Evolutionary conservation across 1,139 yeast species (phyloP).

Genomic region (Sugiyamaella sp.): DNA sequence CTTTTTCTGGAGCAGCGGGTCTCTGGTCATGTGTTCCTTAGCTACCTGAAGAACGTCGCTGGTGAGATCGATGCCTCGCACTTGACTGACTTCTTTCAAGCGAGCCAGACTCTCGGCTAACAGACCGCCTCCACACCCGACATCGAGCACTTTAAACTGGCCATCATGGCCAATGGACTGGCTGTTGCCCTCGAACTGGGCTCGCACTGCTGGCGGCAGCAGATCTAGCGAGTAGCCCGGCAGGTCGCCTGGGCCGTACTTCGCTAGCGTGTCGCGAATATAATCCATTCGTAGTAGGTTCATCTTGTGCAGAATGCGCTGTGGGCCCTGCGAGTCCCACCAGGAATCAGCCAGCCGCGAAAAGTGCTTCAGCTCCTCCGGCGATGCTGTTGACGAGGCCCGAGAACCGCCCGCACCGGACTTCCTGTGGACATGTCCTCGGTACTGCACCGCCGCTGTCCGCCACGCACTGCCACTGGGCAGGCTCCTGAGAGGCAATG

Average conservation of each 20-base stretch:
- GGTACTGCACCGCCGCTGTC: too few species aligned
- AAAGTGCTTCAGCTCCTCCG: constrained; percentile 75
- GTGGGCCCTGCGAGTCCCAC: constrained; percentile 98
- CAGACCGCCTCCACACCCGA: constrained; percentile 98
- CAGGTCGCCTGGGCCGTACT: constrained; percentile 49
- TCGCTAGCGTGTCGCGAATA: constrained; percentile 60
- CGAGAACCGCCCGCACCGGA: background rate
- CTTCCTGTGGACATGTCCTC: too few species aligned
- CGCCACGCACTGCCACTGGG: too few species aligned
- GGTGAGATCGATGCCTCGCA: constrained; percentile 84
- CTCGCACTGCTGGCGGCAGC: constrained; percentile 57
- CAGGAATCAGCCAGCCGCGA: constrained; percentile 82
- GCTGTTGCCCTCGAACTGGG: constrained; percentile 49
- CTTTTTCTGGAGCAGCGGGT: constrained; percentile 60
- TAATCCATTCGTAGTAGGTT: constrained; percentile 87
- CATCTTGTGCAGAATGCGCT: constrained; percentile 92
- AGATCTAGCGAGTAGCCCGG: constrained; percentile 78
- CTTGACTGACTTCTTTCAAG: constrained; percentile 54
- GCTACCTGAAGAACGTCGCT: constrained; percentile 84
- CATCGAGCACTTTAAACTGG: constrained; percentile 64
- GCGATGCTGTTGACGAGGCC: constrained; percentile 30
- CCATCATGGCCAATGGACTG: constrained; percentile 45
- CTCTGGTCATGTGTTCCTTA: constrained; percentile 61
- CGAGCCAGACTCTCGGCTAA: constrained; percentile 86
- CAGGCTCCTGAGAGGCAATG: too few species aligned